Conservation (phyloP, 805 yeast species). For the Candida easanensis region DNA sequence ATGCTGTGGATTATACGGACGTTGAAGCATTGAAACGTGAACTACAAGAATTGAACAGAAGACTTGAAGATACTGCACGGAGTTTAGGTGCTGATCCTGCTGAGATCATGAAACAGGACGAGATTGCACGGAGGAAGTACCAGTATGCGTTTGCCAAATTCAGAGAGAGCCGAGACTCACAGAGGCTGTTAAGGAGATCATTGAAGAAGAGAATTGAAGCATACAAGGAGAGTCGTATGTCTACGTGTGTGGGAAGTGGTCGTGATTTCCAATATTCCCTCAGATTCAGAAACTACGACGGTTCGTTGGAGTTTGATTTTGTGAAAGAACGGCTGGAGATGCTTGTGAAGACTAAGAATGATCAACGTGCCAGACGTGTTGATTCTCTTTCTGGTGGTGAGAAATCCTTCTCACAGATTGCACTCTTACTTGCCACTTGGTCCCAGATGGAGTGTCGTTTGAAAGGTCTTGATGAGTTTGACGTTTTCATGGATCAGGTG, state of each 20-base stretch:
- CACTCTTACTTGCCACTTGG: constrained; percentile 89
- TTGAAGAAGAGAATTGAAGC: constrained; percentile 41
- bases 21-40: constrained; percentile 8
- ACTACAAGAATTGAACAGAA: constrained; percentile 6
- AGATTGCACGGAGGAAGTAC: constrained; percentile 7
- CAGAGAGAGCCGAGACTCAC: constrained; percentile 19
- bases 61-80: not conserved
- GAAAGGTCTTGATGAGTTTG: constrained; percentile 93
- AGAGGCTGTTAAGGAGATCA: constrained; percentile 33
- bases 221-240: constrained; percentile 36
- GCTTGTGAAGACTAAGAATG: constrained; percentile 59
- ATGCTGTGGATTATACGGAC: not conserved
- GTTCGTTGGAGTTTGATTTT: constrained; percentile 64
- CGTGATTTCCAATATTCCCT: constrained; percentile 58
- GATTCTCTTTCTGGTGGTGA: constrained; percentile 95
- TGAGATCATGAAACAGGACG: not conserved
- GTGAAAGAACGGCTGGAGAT: constrained; percentile 47
- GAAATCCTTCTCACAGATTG: constrained; percentile 89
- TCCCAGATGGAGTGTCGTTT: constrained; percentile 83
- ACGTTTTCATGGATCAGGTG: constrained; percentile 95
- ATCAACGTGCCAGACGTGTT: constrained; percentile 60
- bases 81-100: constrained; percentile 1
- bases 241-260: constrained; percentile 47
- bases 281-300: constrained; percentile 68
- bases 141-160: constrained; percentile 13